Evolutionary conservation across 2,329 filamentous ascomycete genomes (phyloP), one percentile per base, ranked within the genome.

Genomic region (Fusarium graminum): DNA sequence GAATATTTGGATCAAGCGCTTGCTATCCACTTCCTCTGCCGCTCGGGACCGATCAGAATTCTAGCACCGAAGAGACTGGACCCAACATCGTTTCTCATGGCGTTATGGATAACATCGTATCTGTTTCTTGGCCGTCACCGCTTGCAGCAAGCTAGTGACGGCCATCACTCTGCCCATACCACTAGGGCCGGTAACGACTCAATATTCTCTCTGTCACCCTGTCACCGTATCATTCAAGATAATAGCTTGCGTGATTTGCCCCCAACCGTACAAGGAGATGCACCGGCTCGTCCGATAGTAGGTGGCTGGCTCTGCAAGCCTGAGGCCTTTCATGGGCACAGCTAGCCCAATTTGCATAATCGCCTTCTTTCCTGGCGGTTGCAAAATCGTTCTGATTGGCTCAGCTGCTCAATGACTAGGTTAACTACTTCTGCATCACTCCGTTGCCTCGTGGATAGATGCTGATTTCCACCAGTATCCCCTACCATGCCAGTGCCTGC

Each of bases 231-330:
- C 52, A 41, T 29, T 47, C 46, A 52, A 58, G 45, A 51, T 34
- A 46, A 44, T 44, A 29, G 53, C 34, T 28, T 39, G 39, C 67
- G 63, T 67, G 63, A 71, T 54, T 53, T 67, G 57, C 62, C 69
- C 55, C 54, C 58, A 58, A 60, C 13, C 41, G 52, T 59, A 44
- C 44, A 68, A 61, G 66, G 58, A 26, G 70, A 57, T 25, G 38
- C 39, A 53, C 61, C 52, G 57, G 61, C 62, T 71, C 62, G 38
- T 69, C 59, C 67, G 59, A 70, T 71, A 62, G 52, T 67, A 62
- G 57, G 65, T 65, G 67, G 67, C 55, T 69, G 52, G 38, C 43
- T 22, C 22, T 6, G 4, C 36, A 29, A 49, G 42, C 36, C 28
- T 56, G 65, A 67, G 65, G 65, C 64, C 65, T 60, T 17, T 51